These are phyloP conservation scores for Dioscorea dumetorum DNA, from an alignment of 106 monocot species.

Conservation along the genomic window DNA sequence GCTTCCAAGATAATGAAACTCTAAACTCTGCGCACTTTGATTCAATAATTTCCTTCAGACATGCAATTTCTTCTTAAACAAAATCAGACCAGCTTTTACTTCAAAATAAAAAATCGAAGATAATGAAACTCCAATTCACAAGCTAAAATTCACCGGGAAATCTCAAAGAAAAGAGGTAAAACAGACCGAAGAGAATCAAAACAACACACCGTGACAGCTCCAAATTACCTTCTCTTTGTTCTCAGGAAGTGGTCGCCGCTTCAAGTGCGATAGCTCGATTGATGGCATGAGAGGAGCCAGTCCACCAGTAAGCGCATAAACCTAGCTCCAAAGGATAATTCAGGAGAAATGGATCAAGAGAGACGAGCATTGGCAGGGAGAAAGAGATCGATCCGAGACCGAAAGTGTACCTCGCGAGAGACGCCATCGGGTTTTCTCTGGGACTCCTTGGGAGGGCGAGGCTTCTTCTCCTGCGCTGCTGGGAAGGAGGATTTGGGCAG, in stretches of 20 bases:
- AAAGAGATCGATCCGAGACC: neutral
- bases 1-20: no score
- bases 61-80: neutral
- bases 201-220: neutral
- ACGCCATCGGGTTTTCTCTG: slow-evolving; percentile 96
- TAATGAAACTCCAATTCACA: neutral
- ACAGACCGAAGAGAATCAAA: neutral
- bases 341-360: neutral
- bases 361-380: neutral
- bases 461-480: slow-evolving; percentile 12
- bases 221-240: slow-evolving; percentile 67
- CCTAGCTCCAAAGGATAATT: slow-evolving; percentile 20
- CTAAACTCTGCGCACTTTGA: no score
- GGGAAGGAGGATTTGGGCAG: slow-evolving; percentile 60
- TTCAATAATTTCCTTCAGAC: no score
- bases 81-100: neutral
- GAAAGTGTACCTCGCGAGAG: slow-evolving; percentile 47
- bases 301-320: slow-evolving; percentile 94
- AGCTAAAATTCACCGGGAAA: neutral
- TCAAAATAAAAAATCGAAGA: neutral
- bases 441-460: slow-evolving; percentile 70
- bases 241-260: slow-evolving; percentile 44
- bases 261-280: slow-evolving; percentile 72
- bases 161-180: no score
- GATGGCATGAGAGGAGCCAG: slow-evolving; percentile 77